phyloP scores from a whole-genome alignment of 345 rosid species.

The Eucalyptus tenuipes region DNA sequence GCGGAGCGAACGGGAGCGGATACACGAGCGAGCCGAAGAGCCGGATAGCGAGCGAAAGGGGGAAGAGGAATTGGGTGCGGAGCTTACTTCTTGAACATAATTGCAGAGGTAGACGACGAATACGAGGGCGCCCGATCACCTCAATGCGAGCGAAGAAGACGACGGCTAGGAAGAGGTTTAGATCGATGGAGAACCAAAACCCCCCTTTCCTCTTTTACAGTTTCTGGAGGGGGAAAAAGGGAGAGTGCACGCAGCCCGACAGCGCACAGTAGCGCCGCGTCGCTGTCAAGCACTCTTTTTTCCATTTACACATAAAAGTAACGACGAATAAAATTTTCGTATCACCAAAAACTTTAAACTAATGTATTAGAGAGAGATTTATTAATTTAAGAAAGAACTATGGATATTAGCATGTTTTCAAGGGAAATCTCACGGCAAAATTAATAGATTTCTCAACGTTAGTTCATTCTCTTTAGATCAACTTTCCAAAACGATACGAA shows the following conservation, averaged over 20 bases:
- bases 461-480: fast-evolving
- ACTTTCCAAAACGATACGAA: fast-evolving
- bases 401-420: background rate
- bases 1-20: background rate
- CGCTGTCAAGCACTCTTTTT: background rate
- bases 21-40: background rate
- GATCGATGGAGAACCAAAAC: background rate
- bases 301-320: background rate
- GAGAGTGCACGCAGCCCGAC: fast-evolving
- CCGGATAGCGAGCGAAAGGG: background rate
- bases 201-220: background rate
- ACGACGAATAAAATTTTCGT: no score
- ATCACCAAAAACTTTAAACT: fast-evolving
- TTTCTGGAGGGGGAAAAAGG: background rate
- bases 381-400: background rate
- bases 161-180: background rate
- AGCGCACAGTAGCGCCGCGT: background rate
- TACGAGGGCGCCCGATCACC: background rate
- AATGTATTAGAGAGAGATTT: fast-evolving
- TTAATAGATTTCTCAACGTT: background rate
- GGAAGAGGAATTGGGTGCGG: background rate
- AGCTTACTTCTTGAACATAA: constrained; percentile 39
- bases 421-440: background rate
- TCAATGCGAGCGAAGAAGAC: background rate
- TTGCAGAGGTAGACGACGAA: background rate